Conservation (phyloP, 2,329 filamentous ascomycete genomes). For the Shiraia bambusicola region DNA sequence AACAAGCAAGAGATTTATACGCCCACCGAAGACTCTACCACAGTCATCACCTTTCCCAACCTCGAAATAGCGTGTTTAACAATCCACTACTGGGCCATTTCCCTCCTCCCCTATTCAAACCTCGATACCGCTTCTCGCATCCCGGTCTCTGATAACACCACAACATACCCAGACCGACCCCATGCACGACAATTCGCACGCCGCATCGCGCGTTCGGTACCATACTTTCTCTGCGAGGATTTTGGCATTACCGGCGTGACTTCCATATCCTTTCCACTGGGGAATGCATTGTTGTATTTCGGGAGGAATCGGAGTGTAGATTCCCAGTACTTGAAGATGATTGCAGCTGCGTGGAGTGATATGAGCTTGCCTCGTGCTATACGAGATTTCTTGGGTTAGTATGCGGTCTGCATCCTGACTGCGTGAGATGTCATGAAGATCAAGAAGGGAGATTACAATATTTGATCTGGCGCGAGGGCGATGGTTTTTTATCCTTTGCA, state of each 20-base stretch:
- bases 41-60: constrained; percentile 18
- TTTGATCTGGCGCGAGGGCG: too few relatives aligned
- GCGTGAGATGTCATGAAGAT: neutral
- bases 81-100: constrained; percentile 27
- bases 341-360: constrained; percentile 14
- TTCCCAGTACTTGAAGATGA: constrained; percentile 15
- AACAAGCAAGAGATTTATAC: constrained; percentile 16
- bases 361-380: constrained; percentile 22
- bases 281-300: constrained; percentile 22
- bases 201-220: constrained; percentile 21
- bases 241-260: constrained; percentile 23
- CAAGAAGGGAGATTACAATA: neutral
- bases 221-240: constrained; percentile 27
- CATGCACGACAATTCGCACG: constrained; percentile 27
- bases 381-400: constrained; percentile 24
- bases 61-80: constrained; percentile 21
- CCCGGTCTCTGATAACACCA: constrained; percentile 4
- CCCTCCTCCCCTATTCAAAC: constrained; percentile 22
- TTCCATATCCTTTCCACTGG: constrained; percentile 24
- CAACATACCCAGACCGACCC: constrained; percentile 15
- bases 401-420: constrained; percentile 7
- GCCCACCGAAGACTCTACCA: constrained; percentile 10
- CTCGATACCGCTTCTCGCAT: constrained; percentile 19
- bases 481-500: too few relatives aligned
- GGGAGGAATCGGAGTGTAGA: constrained; percentile 15